A percentile compares a stretch with the other conserved stretches of the same genome.
Conservation (phyloP, 371 early-diverging fungal species). For the Mucor velutinosus region DNA sequence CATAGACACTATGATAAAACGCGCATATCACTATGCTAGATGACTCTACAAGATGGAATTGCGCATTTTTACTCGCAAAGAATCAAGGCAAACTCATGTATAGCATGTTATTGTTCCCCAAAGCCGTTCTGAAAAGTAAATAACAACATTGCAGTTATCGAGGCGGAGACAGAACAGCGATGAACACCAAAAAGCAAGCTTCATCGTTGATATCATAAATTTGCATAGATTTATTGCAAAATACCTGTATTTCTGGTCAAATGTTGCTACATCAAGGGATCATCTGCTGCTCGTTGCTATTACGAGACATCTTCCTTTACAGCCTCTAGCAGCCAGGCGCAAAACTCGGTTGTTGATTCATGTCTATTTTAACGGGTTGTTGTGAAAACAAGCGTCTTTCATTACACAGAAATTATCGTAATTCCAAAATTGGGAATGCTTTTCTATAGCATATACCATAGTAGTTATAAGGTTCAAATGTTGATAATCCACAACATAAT, state of each 20-base stretch:
- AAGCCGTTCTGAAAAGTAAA: not conserved
- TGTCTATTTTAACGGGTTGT: not conserved
- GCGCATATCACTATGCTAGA: not conserved
- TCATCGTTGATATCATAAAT: not conserved
- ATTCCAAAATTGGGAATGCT: constrained; percentile 1
- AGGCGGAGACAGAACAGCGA: not conserved
- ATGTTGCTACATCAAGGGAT: not conserved
- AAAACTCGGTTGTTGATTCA: not conserved
- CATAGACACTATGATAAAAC: not conserved
- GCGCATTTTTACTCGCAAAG: not conserved
- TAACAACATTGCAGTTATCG: not conserved
- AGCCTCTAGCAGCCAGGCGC: not conserved
- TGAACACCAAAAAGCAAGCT: not conserved
- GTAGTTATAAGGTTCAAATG: not conserved
- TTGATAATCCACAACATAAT: not conserved
- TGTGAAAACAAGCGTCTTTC: constrained; percentile 1
- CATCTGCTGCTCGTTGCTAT: not conserved
- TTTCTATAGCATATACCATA: not conserved
- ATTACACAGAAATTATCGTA: not conserved
- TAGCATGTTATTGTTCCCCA: not conserved
- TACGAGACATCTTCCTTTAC: not conserved
- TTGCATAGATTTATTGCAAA: not conserved
- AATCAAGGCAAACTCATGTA: not conserved
- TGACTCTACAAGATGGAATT: not conserved
- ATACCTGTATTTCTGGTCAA: not conserved